Conservation (phyloP, 164 flowering plant species). For the Taxillus chinensis region DNA sequence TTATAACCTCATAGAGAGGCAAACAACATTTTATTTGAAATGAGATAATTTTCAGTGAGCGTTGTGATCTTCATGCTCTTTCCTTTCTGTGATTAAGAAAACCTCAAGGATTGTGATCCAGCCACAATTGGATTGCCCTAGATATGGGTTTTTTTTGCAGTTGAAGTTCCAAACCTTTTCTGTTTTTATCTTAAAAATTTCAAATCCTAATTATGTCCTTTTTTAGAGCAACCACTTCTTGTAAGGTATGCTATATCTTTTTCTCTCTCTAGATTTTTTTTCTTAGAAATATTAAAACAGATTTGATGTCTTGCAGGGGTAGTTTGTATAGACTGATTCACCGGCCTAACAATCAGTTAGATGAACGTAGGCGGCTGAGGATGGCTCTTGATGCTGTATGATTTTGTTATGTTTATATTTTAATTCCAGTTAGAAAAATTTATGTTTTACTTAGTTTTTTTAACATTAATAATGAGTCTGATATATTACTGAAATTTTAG, state of each 20-base stretch:
- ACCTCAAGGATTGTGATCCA: too few relatives aligned
- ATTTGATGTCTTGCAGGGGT: slow-evolving; percentile 52
- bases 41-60: too few relatives aligned
- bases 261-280: neutral
- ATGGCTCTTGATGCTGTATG: slow-evolving; percentile 92
- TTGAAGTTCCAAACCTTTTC: too few relatives aligned
- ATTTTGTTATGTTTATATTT: slow-evolving; percentile 7
- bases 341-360: slow-evolving; percentile 81
- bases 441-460: slow-evolving; percentile 4
- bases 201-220: too few relatives aligned
- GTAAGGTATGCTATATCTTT: neutral
- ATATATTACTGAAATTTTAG: slow-evolving; percentile 31
- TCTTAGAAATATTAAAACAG: slow-evolving; percentile 14
- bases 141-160: too few relatives aligned
- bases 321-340: slow-evolving; percentile 86
- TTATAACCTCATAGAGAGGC: too few relatives aligned
- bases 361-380: slow-evolving; percentile 71
- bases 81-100: too few relatives aligned
- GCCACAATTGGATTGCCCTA: too few relatives aligned
- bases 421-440: slow-evolving; percentile 2
- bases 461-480: neutral
- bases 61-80: too few relatives aligned
- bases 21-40: too few relatives aligned
- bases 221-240: too few relatives aligned
- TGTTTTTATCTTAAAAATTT: too few relatives aligned